Evolutionary conservation across 495 filamentous ascomycete genomes (phyloP), one percentile per base, ranked within the genome.

Genomic region (Daldinia concentrica): DNA sequence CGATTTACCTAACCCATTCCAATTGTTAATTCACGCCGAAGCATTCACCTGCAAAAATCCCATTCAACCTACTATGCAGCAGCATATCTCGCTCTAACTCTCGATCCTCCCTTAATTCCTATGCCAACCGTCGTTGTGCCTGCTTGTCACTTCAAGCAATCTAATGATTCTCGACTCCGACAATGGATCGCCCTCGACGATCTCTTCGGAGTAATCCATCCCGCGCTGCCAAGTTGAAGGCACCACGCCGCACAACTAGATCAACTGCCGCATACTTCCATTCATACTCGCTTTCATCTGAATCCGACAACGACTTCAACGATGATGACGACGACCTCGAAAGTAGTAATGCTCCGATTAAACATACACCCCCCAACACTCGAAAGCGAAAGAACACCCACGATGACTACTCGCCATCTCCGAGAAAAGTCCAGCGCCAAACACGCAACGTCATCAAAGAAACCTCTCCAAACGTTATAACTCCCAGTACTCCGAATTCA

Each of bases 201-300:
- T 11, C 52, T 51, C 29, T 67, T 54, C 76, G 76, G 36, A 72
- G 56, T 39, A 68, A 70, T 63, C 76, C 74, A 32, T 62, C 68
- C 29, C 73, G 74, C 36, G 73, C 34, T 34, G 74, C 76, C 11
- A 78, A 76, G 54, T 51, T 74, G 30, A 74, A 68, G 66, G n/a
- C 11, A 51, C 74, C 76, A 2, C 36, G 30, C 22, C 68, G 71
- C 9, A 59, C 51, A 32, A 77, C 73, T 6, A 56, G 71, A 36
- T 68, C 76, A 24, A 71, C 63, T 5, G 66, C 66, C 1, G 66
- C 68, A 3, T 72, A 74, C 61, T 71, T 73, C 34, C 45, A 3
- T 41, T 65, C 65, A 14, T 45, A 22, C 6, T 61, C 66, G 22
- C n/a, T 50, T 17, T 58, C 62, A 8, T 64, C 66, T 12, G 32